Conservation (phyloP, 2,329 filamentous ascomycete genomes). For the Cercospora beticola region DNA sequence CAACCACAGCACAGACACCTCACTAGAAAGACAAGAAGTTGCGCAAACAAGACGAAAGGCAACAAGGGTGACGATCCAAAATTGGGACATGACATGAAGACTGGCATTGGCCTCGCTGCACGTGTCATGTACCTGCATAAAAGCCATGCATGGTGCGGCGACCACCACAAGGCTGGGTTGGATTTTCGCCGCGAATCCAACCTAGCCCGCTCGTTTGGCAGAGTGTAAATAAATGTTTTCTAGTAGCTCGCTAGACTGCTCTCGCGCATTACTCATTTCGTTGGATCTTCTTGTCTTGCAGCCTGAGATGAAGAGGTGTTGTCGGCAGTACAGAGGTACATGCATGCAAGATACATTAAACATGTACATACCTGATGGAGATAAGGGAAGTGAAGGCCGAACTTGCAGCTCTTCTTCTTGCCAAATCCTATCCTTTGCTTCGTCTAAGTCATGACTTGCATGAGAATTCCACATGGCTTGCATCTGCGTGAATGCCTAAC, state of each 20-base stretch:
- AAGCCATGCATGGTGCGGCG: not conserved
- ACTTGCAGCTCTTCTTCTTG: not conserved
- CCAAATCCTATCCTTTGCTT: no score
- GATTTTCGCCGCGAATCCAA: not conserved
- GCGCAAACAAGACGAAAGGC: not conserved
- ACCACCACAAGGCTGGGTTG: slow-evolving; percentile 7
- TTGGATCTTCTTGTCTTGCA: not conserved
- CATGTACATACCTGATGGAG: not conserved
- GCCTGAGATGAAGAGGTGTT: not conserved
- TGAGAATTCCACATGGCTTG: not conserved
- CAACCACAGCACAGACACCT: slow-evolving; percentile 11
- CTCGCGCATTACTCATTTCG: not conserved
- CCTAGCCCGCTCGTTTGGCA: not conserved
- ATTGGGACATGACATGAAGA: not conserved
- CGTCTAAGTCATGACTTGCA: not conserved
- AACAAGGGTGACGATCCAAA: not conserved
- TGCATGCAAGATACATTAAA: not conserved
- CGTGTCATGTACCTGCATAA: slow-evolving; percentile 3
- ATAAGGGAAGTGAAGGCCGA: not conserved
- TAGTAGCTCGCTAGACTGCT: not conserved
- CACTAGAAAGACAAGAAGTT: not conserved
- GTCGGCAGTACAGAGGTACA: not conserved
- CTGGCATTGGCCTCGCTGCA: not conserved
- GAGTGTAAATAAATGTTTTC: not conserved
- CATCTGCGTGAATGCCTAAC: not conserved